Percentiles rank a stretch among this genome's conserved stretches.
Conservation (phyloP, 768 basidiomycete genomes). For the Porpolomopsis calyptriformis region DNA sequence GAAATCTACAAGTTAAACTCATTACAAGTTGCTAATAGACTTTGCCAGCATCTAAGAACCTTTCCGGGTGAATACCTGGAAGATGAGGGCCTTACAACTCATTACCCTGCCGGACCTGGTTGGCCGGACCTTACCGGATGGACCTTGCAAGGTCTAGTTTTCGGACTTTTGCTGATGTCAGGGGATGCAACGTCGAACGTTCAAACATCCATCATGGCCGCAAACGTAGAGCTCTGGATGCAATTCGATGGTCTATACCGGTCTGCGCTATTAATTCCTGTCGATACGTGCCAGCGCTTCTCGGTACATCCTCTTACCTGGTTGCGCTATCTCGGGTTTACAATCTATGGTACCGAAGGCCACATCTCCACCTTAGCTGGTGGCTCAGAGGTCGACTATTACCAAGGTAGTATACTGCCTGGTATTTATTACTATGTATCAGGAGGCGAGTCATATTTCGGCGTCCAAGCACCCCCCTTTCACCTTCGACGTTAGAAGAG, state of each 20-base stretch:
- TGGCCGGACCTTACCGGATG: no score
- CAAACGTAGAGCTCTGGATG: conserved; percentile 11
- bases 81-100: no score
- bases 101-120: no score
- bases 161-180: no score
- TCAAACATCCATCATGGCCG: conserved; percentile 4
- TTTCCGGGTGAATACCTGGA: no score
- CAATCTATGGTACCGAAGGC: conserved; percentile 12
- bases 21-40: no score
- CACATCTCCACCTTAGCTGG: conserved; percentile 9
- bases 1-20: no score
- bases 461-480: conserved; percentile 7
- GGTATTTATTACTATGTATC: conserved; percentile 14
- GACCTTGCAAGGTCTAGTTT: no score
- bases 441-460: conserved; percentile 10
- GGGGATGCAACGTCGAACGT: no score
- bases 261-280: conserved; percentile 12
- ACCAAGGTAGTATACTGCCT: conserved; percentile 9
- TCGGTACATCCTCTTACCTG: conserved; percentile 13
- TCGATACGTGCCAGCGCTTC: conserved; percentile 11
- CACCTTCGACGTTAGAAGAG: conserved; percentile 9
- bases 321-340: conserved; percentile 13
- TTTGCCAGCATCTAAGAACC: no score
- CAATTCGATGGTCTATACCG: conserved; percentile 9
- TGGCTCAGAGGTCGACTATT: conserved; percentile 11